Evolutionary conservation across 169 alveolate genomes (phyloP).

Genomic region (Cryptosporidium meleagridis): DNA sequence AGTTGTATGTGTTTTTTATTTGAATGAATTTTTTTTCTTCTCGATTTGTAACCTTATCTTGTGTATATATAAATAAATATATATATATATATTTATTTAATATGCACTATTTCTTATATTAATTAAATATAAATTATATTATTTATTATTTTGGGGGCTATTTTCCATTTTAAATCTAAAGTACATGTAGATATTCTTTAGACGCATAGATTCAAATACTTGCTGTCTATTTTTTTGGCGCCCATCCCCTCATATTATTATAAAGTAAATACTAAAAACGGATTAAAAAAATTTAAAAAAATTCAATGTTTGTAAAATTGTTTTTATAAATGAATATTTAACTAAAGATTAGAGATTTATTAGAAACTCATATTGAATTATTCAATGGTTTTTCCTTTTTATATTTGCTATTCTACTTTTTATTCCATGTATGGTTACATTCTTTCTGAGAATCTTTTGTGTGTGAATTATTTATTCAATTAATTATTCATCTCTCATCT

Average conservation of each 20-base stretch:
- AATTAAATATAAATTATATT: not conserved
- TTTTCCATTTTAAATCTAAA: conserved; percentile 48
- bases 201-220: conserved; percentile 71
- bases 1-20: not conserved
- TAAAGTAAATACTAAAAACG: not conserved
- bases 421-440: not conserved
- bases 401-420: not conserved
- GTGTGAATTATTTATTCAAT: not conserved
- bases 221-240: conserved; percentile 34
- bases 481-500: too few relatives aligned
- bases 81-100: not conserved
- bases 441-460: not conserved
- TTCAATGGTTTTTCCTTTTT: not conserved
- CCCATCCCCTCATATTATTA: not conserved
- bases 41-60: not conserved
- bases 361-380: not conserved
- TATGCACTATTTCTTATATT: not conserved
- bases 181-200: conserved; percentile 74
- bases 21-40: not conserved
- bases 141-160: conserved; percentile 20
- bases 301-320: not conserved
- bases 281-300: not conserved
- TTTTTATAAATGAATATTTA: too few relatives aligned
- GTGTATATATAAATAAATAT: not conserved
- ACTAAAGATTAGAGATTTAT: not conserved